Evolutionary conservation across 2,329 filamentous ascomycete genomes (phyloP).

Genomic region (Botryotinia narcissicola): DNA sequence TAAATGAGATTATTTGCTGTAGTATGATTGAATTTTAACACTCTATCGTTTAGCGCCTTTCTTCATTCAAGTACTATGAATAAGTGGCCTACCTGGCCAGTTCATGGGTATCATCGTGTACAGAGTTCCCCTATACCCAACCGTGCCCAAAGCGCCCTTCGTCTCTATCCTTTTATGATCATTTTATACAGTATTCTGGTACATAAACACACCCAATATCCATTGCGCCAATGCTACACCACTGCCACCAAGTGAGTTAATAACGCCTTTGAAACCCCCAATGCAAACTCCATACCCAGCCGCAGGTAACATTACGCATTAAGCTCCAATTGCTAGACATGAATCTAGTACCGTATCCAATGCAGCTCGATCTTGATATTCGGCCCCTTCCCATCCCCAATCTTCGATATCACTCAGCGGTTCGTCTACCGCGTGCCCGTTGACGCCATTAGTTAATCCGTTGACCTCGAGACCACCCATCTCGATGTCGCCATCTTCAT

Average conservation of each 20-base stretch:
- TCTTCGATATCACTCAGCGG: slow-evolving; percentile 58
- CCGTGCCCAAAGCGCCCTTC: slow-evolving; percentile 25
- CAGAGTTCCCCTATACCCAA: slow-evolving; percentile 22
- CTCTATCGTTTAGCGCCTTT: background rate
- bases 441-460: slow-evolving; percentile 19
- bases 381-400: slow-evolving; percentile 61
- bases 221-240: slow-evolving; percentile 27
- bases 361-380: slow-evolving; percentile 49
- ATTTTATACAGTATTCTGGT: slow-evolving; percentile 30
- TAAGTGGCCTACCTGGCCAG: slow-evolving; percentile 3
- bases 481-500: slow-evolving; percentile 39
- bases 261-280: slow-evolving; percentile 24
- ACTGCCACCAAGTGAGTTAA: background rate
- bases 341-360: slow-evolving; percentile 53
- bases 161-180: slow-evolving; percentile 20
- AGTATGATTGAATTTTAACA: background rate
- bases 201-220: slow-evolving; percentile 22
- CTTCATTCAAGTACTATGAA: slow-evolving; percentile 1
- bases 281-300: slow-evolving; percentile 26
- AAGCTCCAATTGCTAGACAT: slow-evolving; percentile 37
- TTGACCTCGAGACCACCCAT: slow-evolving; percentile 43
- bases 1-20: background rate
- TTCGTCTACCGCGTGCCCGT: slow-evolving; percentile 48
- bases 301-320: slow-evolving; percentile 18
- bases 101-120: slow-evolving; percentile 34